Conservation (phyloP, 2,329 filamentous ascomycete genomes). For the Phoma sp. region DNA sequence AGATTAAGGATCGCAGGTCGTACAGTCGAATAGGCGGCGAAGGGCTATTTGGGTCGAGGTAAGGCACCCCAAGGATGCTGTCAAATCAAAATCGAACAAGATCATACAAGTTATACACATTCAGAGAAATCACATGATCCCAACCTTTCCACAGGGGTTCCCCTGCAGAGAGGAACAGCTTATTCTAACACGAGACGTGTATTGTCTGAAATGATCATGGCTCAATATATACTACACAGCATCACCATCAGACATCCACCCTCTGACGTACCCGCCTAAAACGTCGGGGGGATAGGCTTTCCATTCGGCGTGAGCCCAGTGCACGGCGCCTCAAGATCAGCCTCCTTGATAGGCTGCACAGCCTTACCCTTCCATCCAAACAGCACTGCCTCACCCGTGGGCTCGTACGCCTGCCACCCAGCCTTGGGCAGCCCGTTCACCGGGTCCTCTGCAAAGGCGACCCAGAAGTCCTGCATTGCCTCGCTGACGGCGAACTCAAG, state of each 20-base stretch:
- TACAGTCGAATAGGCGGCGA: too few species aligned
- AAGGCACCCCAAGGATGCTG: too few species aligned
- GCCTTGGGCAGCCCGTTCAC: slow-evolving; percentile 35
- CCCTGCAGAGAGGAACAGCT: too few species aligned
- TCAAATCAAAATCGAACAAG: too few species aligned
- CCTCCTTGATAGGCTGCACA: slow-evolving; percentile 27
- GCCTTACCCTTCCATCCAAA: slow-evolving; percentile 28
- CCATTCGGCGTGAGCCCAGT: slow-evolving; percentile 19
- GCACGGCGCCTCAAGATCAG: slow-evolving; percentile 30
- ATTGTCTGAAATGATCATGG: too few species aligned
- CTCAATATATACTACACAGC: neutral
- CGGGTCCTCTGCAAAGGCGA: slow-evolving; percentile 47
- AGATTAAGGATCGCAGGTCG: too few species aligned
- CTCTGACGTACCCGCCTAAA: neutral
- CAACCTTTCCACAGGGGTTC: too few species aligned
- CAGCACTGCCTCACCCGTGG: slow-evolving; percentile 31
- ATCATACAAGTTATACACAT: too few species aligned
- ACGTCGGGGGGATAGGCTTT: slow-evolving; percentile 11
- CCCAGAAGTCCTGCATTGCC: slow-evolving; percentile 48
- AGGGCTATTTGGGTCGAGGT: too few species aligned
- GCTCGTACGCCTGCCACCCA: slow-evolving; percentile 45
- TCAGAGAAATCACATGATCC: too few species aligned
- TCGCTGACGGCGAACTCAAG: slow-evolving; percentile 43
- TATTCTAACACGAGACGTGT: too few species aligned
- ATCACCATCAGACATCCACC: neutral